A percentile compares a stretch with the other conserved stretches of the same genome.
These are phyloP conservation scores for Ilex paraguariensis DNA, from an alignment of 305 asterid species.

Conservation along the genomic window DNA sequence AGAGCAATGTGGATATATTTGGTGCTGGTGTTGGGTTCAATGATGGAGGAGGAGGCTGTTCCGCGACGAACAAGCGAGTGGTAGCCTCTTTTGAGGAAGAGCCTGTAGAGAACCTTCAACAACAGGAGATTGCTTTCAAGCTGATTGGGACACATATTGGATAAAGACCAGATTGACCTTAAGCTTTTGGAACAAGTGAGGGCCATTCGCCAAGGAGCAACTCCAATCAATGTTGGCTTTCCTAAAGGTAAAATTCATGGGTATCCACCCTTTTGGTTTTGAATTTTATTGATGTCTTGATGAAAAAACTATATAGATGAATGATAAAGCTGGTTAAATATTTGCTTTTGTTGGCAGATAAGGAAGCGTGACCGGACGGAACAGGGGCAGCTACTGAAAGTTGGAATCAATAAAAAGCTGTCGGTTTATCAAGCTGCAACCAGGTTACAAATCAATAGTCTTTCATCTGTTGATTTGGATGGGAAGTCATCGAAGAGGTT, in stretches of 20 bases:
- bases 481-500: conserved; percentile 87
- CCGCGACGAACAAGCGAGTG: conserved; percentile 31
- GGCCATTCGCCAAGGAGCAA: conserved; percentile 64
- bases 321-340: conserved; percentile 9
- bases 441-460: conserved; percentile 64
- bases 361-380: conserved; percentile 93
- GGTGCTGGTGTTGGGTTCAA: conserved; percentile 28
- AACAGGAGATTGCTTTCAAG: conserved; percentile 72
- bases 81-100: conserved; percentile 63
- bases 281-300: too few species aligned
- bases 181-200: conserved; percentile 78
- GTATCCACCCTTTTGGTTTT: too few species aligned
- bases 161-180: conserved; percentile 54
- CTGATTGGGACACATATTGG: conserved; percentile 58
- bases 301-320: too few species aligned
- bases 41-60: too few species aligned
- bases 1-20: too few species aligned
- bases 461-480: conserved; percentile 73
- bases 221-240: conserved; percentile 70
- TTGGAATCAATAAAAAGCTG: conserved; percentile 70
- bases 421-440: conserved; percentile 91
- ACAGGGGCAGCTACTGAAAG: conserved; percentile 85
- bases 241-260: conserved; percentile 51
- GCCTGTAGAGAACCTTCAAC: conserved; percentile 70
- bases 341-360: conserved; percentile 51